A percentile compares a stretch with the other conserved stretches of the same genome.
phyloP scores from a whole-genome alignment of 805 yeast species.

The Ogataea pilisensis region DNA sequence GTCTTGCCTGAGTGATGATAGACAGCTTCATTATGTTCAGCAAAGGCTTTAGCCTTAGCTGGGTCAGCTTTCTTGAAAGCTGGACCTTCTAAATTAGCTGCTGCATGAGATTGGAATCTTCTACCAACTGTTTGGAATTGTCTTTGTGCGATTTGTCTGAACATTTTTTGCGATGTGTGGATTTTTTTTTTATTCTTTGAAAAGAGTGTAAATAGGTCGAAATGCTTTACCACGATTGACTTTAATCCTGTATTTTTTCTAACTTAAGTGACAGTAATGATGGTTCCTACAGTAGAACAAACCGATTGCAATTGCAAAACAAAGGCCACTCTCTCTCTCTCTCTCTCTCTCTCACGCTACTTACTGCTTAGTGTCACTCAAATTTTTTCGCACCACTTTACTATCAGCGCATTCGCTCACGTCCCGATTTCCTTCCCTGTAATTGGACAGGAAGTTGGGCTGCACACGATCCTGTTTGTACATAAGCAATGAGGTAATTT shows the following conservation, averaged over 20 bases:
- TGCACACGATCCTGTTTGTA: too few species aligned
- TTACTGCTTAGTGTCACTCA: not conserved
- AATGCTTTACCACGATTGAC: too few species aligned
- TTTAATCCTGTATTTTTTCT: too few species aligned
- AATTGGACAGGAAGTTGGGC: not conserved
- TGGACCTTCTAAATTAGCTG: constrained; percentile 31
- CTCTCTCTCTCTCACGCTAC: not conserved
- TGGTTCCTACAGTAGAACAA: too few species aligned
- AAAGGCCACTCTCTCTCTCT: not conserved
- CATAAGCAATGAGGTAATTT: too few species aligned
- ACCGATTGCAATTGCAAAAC: not conserved
- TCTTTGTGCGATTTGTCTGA: constrained; percentile 38
- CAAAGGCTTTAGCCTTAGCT: constrained; percentile 70
- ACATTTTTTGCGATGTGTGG: constrained; percentile 30
- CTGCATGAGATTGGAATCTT: constrained; percentile 27
- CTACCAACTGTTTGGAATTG: constrained; percentile 26
- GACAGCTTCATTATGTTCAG: constrained; percentile 56
- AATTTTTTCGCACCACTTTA: constrained; percentile 4
- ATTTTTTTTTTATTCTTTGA: too few species aligned
- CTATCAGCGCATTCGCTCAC: not conserved
- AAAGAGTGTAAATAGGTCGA: too few species aligned
- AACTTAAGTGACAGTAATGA: too few species aligned
- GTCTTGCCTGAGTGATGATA: constrained; percentile 77
- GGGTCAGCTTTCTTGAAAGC: constrained; percentile 49
- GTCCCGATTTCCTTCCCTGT: not conserved